Evolutionary conservation across 768 basidiomycete genomes (phyloP).

Genomic region (Suillus clintonianus): DNA sequence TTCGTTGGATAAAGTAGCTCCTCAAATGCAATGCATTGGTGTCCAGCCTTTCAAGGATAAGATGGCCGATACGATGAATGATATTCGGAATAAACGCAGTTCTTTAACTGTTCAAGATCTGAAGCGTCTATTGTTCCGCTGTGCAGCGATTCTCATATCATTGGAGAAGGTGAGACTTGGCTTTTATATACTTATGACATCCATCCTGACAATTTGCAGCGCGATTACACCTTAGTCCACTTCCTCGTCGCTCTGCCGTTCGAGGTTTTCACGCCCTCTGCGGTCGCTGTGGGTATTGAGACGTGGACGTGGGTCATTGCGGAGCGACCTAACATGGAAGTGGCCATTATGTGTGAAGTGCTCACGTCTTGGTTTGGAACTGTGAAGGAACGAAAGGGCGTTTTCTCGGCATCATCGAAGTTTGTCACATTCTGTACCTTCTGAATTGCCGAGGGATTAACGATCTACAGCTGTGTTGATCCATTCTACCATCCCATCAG

Average conservation of each 20-base stretch:
- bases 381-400: conserved; percentile 73
- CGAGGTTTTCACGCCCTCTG: conserved; percentile 82
- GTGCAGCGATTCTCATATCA: conserved; percentile 79
- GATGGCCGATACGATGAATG: conserved; percentile 64
- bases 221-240: conserved; percentile 83
- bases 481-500: conserved; percentile 85
- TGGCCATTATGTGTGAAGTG: conserved; percentile 83
- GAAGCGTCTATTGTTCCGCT: conserved; percentile 82
- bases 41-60: conserved; percentile 67
- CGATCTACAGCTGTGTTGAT: conserved; percentile 67
- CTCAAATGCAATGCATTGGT: conserved; percentile 60
- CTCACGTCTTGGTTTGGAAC: conserved; percentile 85
- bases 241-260: conserved; percentile 88
- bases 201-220: conserved; percentile 42
- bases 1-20: conserved; percentile 61
- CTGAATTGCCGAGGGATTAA: conserved; percentile 8
- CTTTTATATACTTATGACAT: background rate
- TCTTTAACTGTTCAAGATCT: conserved; percentile 80
- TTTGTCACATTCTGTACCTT: conserved; percentile 40
- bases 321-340: conserved; percentile 79
- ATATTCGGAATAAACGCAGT: conserved; percentile 72
- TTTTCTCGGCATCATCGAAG: conserved; percentile 85
- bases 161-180: conserved; percentile 50
- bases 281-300: conserved; percentile 86
- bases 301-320: conserved; percentile 97